phyloP scores from a whole-genome alignment of 371 early-diverging fungal species.

The Mycotypha africana region DNA sequence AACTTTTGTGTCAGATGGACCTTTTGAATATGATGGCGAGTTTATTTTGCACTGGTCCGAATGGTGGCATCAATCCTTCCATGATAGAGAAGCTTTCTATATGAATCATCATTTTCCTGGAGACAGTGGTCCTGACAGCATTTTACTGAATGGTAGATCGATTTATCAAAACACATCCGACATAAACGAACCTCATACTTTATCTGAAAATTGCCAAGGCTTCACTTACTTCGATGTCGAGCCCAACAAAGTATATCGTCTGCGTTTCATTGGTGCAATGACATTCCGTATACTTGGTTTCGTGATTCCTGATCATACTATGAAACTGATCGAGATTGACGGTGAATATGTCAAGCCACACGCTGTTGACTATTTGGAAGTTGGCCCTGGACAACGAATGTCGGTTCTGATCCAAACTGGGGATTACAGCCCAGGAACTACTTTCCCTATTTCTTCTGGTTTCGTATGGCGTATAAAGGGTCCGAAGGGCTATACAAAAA shows the following conservation, averaged over 20 bases:
- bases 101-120: slow-evolving; percentile 13
- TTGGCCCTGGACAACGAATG: slow-evolving; percentile 33
- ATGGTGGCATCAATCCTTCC: slow-evolving; percentile 35
- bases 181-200: neutral
- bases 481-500: neutral
- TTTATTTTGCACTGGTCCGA: slow-evolving; percentile 32
- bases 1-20: too few species aligned
- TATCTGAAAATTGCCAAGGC: slow-evolving; percentile 20
- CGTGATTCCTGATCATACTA: slow-evolving; percentile 18
- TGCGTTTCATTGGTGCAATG: slow-evolving; percentile 27
- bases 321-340: slow-evolving; percentile 36
- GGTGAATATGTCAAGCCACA: slow-evolving; percentile 26
- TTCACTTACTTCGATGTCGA: slow-evolving; percentile 21
- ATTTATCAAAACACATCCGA: slow-evolving; percentile 7
- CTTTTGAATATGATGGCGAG: slow-evolving; percentile 42
- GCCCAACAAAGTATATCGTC: slow-evolving; percentile 24
- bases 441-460: slow-evolving; percentile 18
- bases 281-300: slow-evolving; percentile 30
- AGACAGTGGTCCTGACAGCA: slow-evolving; percentile 19
- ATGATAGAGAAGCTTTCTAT: slow-evolving; percentile 13
- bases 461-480: neutral
- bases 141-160: slow-evolving; percentile 28
- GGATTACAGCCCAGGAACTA: slow-evolving; percentile 5
- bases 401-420: slow-evolving; percentile 27
- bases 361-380: slow-evolving; percentile 20